Evolutionary conservation across 1,139 yeast genomes (phyloP).

Genomic region (Geotrichum histeridarum): DNA sequence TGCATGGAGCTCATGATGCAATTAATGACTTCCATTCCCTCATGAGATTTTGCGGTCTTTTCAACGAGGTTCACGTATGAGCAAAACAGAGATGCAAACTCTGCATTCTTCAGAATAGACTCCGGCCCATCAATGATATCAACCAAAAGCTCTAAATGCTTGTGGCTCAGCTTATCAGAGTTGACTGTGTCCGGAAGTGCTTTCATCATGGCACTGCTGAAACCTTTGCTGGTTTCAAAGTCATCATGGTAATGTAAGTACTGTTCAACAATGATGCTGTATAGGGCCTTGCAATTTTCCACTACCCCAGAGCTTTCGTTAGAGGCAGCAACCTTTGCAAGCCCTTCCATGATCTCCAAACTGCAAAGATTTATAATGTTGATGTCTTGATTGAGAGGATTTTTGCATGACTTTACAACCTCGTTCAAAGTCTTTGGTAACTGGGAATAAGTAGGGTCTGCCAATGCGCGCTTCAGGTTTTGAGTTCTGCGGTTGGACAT

Average conservation of each 20-base stretch:
- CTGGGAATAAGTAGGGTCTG: background rate
- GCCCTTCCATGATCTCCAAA: slow-evolving; percentile 1
- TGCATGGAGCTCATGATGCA: slow-evolving; percentile 7
- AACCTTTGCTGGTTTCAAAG: background rate
- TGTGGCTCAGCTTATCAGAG: background rate
- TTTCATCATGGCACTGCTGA: background rate
- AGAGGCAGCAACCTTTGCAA: background rate
- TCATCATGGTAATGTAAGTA: background rate
- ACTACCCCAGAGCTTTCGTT: slow-evolving; percentile 3
- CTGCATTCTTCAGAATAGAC: slow-evolving; percentile 4
- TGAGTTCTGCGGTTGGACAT: slow-evolving; percentile 1
- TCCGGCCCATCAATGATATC: slow-evolving; percentile 13
- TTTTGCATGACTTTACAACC: slow-evolving; percentile 6
- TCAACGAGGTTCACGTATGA: slow-evolving; percentile 9
- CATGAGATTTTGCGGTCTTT: slow-evolving; percentile 5
- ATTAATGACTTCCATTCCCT: slow-evolving; percentile 2
- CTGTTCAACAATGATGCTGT: slow-evolving; percentile 2
- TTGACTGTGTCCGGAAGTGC: background rate
- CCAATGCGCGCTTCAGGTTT: background rate
- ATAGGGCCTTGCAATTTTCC: slow-evolving; percentile 9
- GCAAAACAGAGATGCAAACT: slow-evolving; percentile 8
- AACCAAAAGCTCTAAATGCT: slow-evolving; percentile 10
- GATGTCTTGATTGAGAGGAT: slow-evolving; percentile 7
- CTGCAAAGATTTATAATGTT: slow-evolving; percentile 4
- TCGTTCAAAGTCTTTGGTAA: slow-evolving; percentile 1